Conservation (phyloP, 306 rosid genomes). For the Cicer cuneatum region DNA sequence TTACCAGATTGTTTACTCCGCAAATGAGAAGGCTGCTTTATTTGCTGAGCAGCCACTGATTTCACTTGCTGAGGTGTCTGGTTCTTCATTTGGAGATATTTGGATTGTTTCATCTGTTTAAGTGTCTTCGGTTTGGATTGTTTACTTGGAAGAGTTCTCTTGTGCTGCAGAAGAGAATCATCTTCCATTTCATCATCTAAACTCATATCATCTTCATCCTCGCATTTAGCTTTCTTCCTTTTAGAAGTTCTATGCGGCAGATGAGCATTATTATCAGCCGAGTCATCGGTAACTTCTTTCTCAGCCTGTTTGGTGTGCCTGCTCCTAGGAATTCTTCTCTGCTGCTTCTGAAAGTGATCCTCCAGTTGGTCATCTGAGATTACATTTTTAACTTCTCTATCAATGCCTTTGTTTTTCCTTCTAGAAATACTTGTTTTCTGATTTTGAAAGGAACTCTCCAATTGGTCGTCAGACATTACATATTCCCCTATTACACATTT, state of each 20-base stretch:
- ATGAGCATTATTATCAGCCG: constrained; percentile 45
- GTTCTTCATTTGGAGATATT: constrained; percentile 50
- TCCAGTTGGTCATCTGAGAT: constrained; percentile 51
- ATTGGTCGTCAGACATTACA: constrained; percentile 51
- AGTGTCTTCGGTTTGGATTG: constrained; percentile 56
- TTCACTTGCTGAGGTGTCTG: constrained; percentile 53
- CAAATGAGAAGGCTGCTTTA: constrained; percentile 55
- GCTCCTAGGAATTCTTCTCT: constrained; percentile 41
- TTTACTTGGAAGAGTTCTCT: constrained; percentile 67
- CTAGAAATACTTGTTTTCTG: constrained; percentile 40
- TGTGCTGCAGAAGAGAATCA: constrained; percentile 52
- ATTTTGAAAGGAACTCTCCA: constrained; percentile 43
- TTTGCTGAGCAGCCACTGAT: constrained; percentile 53
- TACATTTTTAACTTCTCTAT: constrained; percentile 42
- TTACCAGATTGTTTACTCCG: constrained; percentile 53
- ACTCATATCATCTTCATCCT: constrained; percentile 55
- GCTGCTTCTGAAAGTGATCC: constrained; percentile 48
- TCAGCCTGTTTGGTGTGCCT: constrained; percentile 43
- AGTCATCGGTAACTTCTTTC: constrained; percentile 45
- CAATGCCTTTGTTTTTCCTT: constrained; percentile 48
- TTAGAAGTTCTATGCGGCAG: constrained; percentile 55
- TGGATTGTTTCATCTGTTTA: constrained; percentile 59
- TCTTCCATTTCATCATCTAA: constrained; percentile 54
- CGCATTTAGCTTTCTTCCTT: constrained; percentile 62
- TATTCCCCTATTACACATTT: constrained; percentile 46